A percentile compares a stretch with the other conserved stretches of the same genome.
Evolutionary conservation across 305 asterid genomes (phyloP).

Genomic region (Fraxinus xanthoxyloides): DNA sequence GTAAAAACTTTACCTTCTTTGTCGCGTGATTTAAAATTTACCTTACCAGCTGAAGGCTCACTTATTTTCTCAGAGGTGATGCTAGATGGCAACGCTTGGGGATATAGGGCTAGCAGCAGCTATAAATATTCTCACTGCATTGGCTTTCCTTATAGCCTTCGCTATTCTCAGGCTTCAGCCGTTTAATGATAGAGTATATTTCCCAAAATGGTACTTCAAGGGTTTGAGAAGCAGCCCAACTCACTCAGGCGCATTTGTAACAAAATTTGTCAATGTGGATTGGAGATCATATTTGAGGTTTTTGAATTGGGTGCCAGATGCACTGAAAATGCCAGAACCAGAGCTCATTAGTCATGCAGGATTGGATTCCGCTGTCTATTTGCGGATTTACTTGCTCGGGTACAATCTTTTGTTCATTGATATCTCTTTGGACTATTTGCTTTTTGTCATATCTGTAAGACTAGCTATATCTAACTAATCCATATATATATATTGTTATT

Average conservation of each 20-base stretch:
- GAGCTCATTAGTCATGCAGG: constrained; percentile 97
- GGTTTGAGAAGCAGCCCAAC: constrained; percentile 73
- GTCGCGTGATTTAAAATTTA: background rate
- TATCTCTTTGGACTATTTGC: constrained; percentile 5
- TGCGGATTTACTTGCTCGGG: constrained; percentile 96
- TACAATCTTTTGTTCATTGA: constrained; percentile 24
- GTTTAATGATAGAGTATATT: constrained; percentile 81
- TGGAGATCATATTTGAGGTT: constrained; percentile 72
- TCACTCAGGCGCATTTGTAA: constrained; percentile 60
- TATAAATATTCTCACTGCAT: constrained; percentile 70
- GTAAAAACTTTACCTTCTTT: constrained; percentile 8
- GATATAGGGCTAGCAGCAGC: constrained; percentile 88
- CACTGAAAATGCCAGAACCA: constrained; percentile 87
- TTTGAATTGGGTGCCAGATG: constrained; percentile 93
- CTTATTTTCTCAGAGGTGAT: constrained; percentile 28
- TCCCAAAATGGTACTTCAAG: constrained; percentile 94
- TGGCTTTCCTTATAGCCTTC: constrained; percentile 74
- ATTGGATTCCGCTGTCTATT: constrained; percentile 83
- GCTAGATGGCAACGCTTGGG: constrained; percentile 63
- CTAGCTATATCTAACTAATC: background rate
- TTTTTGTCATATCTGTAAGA: background rate
- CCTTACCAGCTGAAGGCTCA: constrained; percentile 27
- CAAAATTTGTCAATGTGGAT: constrained; percentile 76
- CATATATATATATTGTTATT: background rate
- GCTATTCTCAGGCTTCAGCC: constrained; percentile 94